phyloP scores from a whole-genome alignment of 768 basidiomycete genomes.

The Leucosporidium yakuticum region DNA sequence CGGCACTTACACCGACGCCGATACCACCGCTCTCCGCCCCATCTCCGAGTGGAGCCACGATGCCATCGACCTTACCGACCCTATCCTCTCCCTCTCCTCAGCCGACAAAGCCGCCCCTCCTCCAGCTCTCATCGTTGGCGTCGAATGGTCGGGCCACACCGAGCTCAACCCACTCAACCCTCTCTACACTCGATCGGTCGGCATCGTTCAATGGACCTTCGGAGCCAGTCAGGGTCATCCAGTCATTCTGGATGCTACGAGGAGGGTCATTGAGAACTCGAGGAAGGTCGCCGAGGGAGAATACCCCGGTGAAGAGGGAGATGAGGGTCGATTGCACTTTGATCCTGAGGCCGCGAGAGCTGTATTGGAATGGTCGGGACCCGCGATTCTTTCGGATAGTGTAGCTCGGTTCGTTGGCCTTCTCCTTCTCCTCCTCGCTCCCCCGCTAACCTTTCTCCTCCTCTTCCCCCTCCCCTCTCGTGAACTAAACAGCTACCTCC shows the following conservation, averaged over 20 bases:
- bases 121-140: conserved; percentile 2
- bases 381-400: conserved; percentile 26
- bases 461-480: too few relatives aligned
- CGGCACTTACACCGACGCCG: conserved; percentile 4
- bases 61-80: not conserved
- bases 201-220: conserved; percentile 43
- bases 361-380: conserved; percentile 41
- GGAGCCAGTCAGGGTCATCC: conserved; percentile 40
- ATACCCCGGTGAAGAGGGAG: not conserved
- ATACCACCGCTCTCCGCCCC: not conserved
- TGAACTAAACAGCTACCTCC: conserved; percentile 35
- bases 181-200: conserved; percentile 3
- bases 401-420: conserved; percentile 5
- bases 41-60: not conserved
- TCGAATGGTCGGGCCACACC: conserved; percentile 8
- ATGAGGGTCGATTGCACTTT: conserved; percentile 22
- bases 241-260: conserved; percentile 40
- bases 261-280: conserved; percentile 33
- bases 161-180: conserved; percentile 1
- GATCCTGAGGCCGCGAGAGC: not conserved
- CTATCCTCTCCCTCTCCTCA: not conserved
- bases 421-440: not conserved
- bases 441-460: not conserved
- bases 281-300: conserved; percentile 19
- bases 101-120: not conserved